phyloP scores from a whole-genome alignment of 306 rosid genomes.

The Crotalaria pallida region DNA sequence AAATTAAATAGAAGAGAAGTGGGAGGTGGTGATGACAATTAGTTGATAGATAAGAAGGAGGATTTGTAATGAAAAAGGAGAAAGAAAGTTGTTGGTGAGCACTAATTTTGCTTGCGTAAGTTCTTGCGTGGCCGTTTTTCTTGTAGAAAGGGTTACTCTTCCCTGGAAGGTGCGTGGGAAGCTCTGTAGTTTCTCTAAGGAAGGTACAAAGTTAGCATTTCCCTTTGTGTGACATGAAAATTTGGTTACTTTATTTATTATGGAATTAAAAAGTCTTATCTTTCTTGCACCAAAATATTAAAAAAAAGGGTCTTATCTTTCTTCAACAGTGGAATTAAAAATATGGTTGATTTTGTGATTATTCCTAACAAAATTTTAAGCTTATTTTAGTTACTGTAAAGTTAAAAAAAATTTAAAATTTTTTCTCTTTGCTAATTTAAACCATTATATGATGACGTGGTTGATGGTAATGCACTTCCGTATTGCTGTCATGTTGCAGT shows the following conservation, averaged over 20 bases:
- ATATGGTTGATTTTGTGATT: too few species aligned
- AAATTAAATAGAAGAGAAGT: conserved; percentile 10
- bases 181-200: conserved; percentile 2
- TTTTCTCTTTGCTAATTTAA: too few species aligned
- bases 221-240: not conserved
- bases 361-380: too few species aligned
- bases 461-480: too few species aligned
- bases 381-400: too few species aligned
- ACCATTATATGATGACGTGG: too few species aligned
- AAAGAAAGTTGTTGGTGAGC: not conserved
- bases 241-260: conserved; percentile 8
- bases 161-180: conserved; percentile 63
- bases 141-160: conserved; percentile 22
- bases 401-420: too few species aligned
- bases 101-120: not conserved
- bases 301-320: too few species aligned
- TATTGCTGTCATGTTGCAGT: too few species aligned
- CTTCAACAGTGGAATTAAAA: too few species aligned
- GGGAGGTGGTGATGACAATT: not conserved
- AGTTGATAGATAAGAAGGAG: conserved; percentile 18
- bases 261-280: too few species aligned
- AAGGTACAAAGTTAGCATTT: conserved; percentile 30
- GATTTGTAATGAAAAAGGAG: not conserved
- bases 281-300: too few species aligned
- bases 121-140: not conserved